These are phyloP conservation scores for Hippophae tibetana DNA, from an alignment of 306 rosid species.

Conservation along the genomic window DNA sequence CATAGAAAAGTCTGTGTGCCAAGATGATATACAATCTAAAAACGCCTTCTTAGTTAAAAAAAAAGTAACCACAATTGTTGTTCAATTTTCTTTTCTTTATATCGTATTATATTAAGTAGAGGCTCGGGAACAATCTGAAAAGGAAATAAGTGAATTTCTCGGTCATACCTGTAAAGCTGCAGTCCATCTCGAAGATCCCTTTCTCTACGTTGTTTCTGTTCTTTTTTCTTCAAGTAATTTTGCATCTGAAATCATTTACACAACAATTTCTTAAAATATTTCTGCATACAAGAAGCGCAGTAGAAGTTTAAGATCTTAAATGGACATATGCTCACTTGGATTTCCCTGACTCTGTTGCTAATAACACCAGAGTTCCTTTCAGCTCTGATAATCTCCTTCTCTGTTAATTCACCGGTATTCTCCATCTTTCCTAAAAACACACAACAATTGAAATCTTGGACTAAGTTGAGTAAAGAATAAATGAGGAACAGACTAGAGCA, in stretches of 20 bases:
- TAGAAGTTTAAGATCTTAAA: background rate
- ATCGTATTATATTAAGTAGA: too few relatives aligned
- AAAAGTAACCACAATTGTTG: background rate
- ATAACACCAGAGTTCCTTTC: conserved; percentile 88
- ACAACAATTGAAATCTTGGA: conserved; percentile 14
- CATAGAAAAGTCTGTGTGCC: background rate
- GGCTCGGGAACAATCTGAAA: too few relatives aligned
- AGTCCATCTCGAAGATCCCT: conserved; percentile 73
- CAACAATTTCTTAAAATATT: background rate
- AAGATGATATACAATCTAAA: background rate
- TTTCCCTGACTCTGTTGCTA: conserved; percentile 84
- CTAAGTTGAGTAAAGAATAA: background rate
- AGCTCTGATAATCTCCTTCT: conserved; percentile 89
- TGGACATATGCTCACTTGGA: conserved; percentile 59
- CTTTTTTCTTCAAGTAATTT: conserved; percentile 66
- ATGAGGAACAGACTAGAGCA: background rate
- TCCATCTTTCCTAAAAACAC: conserved; percentile 53
- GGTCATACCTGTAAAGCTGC: conserved; percentile 64
- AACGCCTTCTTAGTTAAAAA: background rate
- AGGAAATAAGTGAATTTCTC: background rate
- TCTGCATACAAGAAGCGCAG: background rate
- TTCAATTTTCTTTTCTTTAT: background rate
- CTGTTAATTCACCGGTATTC: conserved; percentile 49
- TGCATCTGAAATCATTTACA: conserved; percentile 59
- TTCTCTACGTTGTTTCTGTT: conserved; percentile 57